These are phyloP conservation scores for Heimioporus sp. DNA, from an alignment of 768 basidiomycete genomes.

Conservation along the genomic window DNA sequence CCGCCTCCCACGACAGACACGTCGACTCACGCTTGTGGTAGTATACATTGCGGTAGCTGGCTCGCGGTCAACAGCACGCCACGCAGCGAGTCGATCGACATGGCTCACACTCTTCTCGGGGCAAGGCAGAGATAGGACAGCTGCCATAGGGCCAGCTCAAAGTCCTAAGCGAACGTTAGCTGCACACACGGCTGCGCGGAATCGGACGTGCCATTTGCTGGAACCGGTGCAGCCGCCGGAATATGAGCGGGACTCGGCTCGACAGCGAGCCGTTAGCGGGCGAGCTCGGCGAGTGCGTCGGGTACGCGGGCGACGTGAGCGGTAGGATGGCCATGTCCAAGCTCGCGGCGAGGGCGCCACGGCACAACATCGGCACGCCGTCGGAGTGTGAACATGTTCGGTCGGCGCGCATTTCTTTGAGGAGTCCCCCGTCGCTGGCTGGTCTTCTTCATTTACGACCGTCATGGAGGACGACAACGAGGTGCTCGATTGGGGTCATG, in stretches of 20 bases:
- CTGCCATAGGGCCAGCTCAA: conserved; percentile 96
- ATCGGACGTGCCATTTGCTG: conserved; percentile 73
- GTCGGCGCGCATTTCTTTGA: conserved; percentile 10
- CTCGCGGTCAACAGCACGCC: conserved; percentile 10
- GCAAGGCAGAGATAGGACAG: conserved; percentile 91
- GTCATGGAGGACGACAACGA: conserved; percentile 68
- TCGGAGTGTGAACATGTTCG: conserved; percentile 16
- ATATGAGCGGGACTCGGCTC: conserved; percentile 73
- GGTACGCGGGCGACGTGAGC: conserved; percentile 26
- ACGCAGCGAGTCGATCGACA: neutral
- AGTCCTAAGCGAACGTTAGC: conserved; percentile 59
- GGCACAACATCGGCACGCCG: conserved; percentile 21
- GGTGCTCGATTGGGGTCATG: conserved; percentile 67
- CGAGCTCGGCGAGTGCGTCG: conserved; percentile 17
- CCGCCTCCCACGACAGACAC: neutral
- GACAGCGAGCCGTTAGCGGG: conserved; percentile 26
- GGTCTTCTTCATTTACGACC: conserved; percentile 11
- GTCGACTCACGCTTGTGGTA: conserved; percentile 85
- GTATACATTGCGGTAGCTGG: conserved; percentile 92
- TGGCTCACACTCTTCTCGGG: conserved; percentile 81
- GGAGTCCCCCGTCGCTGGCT: conserved; percentile 11
- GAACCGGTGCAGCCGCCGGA: conserved; percentile 75
- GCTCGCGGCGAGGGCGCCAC: neutral
- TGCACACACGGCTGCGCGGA: neutral
- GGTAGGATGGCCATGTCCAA: conserved; percentile 34